Evolutionary conservation across 257 asterid genomes (phyloP).

Genomic region (Nicotiana undulata): DNA sequence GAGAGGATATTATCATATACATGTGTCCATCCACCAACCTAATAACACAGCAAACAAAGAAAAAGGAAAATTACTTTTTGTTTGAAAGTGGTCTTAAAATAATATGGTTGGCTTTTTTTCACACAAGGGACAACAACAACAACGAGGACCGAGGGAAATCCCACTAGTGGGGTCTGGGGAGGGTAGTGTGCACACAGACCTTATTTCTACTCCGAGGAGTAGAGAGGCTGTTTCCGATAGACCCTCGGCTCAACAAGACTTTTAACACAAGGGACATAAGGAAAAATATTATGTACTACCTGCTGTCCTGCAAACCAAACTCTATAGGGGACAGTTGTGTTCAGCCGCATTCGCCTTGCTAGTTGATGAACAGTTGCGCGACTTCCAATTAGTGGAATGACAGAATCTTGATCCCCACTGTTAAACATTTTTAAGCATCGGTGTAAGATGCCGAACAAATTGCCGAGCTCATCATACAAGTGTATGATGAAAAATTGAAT

Average conservation of each 20-base stretch:
- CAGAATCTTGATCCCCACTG: slow-evolving; percentile 83
- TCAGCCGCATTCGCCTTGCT: slow-evolving; percentile 38
- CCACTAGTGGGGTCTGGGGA: too few species aligned
- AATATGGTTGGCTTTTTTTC: not conserved
- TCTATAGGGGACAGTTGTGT: slow-evolving; percentile 50
- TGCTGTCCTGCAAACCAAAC: slow-evolving; percentile 62
- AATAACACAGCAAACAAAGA: slow-evolving; percentile 1
- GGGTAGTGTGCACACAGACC: too few species aligned
- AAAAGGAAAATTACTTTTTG: not conserved
- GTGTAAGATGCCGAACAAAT: not conserved
- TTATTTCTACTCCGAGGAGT: too few species aligned
- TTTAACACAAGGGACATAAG: too few species aligned
- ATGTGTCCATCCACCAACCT: slow-evolving; percentile 83
- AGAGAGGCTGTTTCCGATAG: too few species aligned
- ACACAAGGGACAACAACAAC: too few species aligned
- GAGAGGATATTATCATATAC: slow-evolving; percentile 51
- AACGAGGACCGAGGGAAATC: too few species aligned
- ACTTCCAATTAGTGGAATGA: slow-evolving; percentile 61
- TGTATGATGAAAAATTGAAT: not conserved
- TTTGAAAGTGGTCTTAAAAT: not conserved
- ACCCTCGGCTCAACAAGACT: too few species aligned
- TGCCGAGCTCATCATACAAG: not conserved
- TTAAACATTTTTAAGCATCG: not conserved
- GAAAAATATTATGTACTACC: slow-evolving; percentile 14
- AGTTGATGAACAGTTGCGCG: slow-evolving; percentile 37